phyloP scores from a whole-genome alignment of 2,329 filamentous ascomycete genomes.

The Fusarium gaditjirri region DNA sequence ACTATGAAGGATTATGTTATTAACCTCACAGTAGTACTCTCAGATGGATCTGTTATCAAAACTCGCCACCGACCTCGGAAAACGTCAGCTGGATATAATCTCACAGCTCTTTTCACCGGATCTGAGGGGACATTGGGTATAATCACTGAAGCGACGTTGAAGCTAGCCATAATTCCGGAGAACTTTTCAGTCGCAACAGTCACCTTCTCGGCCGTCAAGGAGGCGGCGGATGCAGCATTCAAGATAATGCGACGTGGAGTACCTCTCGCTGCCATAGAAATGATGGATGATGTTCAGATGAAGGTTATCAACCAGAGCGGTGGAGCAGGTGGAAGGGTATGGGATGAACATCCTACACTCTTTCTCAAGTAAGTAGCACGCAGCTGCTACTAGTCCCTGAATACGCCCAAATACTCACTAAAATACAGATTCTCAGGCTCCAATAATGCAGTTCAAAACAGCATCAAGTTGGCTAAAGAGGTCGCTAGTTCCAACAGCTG shows the following conservation, averaged over 20 bases:
- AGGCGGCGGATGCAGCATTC: slow-evolving; percentile 72
- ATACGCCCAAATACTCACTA: not conserved
- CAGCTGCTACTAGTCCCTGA: not conserved
- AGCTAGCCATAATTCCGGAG: slow-evolving; percentile 71
- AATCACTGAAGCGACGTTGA: slow-evolving; percentile 76
- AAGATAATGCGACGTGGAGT: slow-evolving; percentile 72
- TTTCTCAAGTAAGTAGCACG: slow-evolving; percentile 70
- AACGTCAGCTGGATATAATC: slow-evolving; percentile 76
- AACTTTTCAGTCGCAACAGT: slow-evolving; percentile 73
- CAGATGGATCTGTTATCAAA: slow-evolving; percentile 74
- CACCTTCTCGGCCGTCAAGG: slow-evolving; percentile 66
- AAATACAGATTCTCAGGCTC: slow-evolving; percentile 69
- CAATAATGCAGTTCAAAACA: slow-evolving; percentile 66
- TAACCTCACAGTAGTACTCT: slow-evolving; percentile 75
- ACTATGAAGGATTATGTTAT: slow-evolving; percentile 83
- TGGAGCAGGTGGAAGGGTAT: slow-evolving; percentile 64
- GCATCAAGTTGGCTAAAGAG: slow-evolving; percentile 67
- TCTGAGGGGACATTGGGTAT: slow-evolving; percentile 78
- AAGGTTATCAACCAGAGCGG: slow-evolving; percentile 51
- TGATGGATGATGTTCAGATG: slow-evolving; percentile 75
- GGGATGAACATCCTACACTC: slow-evolving; percentile 76
- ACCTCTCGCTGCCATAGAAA: slow-evolving; percentile 72
- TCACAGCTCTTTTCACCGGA: slow-evolving; percentile 75
- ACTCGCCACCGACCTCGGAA: slow-evolving; percentile 74
- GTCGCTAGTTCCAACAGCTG: slow-evolving; percentile 52